Evolutionary conservation across 192 early-diverging fungal genomes (phyloP), one percentile per base, ranked within the genome.

Genomic region (Oehlia diaphana): DNA sequence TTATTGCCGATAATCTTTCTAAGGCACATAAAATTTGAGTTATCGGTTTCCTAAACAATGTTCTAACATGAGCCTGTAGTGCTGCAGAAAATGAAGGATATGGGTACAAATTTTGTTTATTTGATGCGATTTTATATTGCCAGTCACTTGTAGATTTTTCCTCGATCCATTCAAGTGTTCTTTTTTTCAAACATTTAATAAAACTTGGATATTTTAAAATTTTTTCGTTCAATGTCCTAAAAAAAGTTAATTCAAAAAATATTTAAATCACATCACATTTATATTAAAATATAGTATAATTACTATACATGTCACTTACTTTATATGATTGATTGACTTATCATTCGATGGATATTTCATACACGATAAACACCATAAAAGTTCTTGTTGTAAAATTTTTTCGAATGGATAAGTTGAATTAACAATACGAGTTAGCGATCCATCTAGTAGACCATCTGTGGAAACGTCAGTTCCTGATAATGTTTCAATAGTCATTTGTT

Each of bases 401-500:
- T n/a, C n/a, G n/a, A n/a, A n/a, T n/a, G n/a, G n/a, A n/a, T n/a
- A n/a, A n/a, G n/a, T n/a, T n/a, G n/a, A n/a, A n/a, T n/a, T n/a
- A n/a, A n/a, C n/a, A n/a, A n/a, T n/a, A n/a, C n/a, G n/a, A n/a
- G n/a, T n/a, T n/a, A n/a, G n/a, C n/a, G n/a, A n/a, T n/a, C n/a
- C n/a, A n/a, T n/a, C n/a, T n/a, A n/a, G n/a, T n/a, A n/a, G n/a
- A n/a, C n/a, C n/a, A n/a, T n/a, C n/a, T n/a, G n/a, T n/a, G n/a
- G n/a, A n/a, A n/a, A n/a, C n/a, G n/a, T n/a, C n/a, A n/a, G n/a
- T n/a, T n/a, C n/a, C n/a, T n/a, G n/a, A n/a, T n/a, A n/a, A n/a
- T n/a, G n/a, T n/a, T n/a, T n/a, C n/a, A n/a, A n/a, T n/a, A 47
- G 67, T 68, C 26, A 78, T 63, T 78, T 78, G 77, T 78, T 23